These are phyloP conservation scores for Pleodorina starrii DNA, from an alignment of 139 green algal genomes.

Conservation along the genomic window DNA sequence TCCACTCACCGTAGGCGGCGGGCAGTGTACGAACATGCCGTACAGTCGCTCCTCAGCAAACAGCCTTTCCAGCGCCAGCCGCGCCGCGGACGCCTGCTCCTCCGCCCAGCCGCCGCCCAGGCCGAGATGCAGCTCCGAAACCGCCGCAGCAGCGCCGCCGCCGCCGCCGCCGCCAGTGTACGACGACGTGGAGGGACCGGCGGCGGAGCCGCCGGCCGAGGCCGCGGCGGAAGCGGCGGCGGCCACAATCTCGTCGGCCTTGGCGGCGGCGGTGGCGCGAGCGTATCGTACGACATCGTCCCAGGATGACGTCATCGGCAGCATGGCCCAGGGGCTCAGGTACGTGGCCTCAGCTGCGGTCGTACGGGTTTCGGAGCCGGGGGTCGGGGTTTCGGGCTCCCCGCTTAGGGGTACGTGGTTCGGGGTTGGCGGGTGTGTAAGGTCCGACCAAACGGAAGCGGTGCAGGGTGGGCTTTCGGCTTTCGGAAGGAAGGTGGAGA, in stretches of 20 bases:
- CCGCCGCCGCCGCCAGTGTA: neutral
- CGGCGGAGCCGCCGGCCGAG: neutral
- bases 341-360: neutral
- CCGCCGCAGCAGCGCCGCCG: neutral
- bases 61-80: conserved; percentile 22
- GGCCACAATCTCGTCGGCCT: conserved; percentile 2
- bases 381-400: too few relatives aligned
- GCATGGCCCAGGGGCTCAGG: conserved; percentile 8
- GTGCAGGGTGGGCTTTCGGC: too few relatives aligned
- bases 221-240: neutral
- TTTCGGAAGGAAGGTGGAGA: too few relatives aligned
- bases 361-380: too few relatives aligned
- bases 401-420: too few relatives aligned
- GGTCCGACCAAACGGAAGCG: too few relatives aligned
- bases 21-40: conserved; percentile 16
- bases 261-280: neutral
- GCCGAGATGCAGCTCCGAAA: neutral
- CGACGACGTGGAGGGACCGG: neutral
- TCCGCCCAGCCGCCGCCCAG: conserved; percentile 23
- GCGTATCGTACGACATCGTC: conserved; percentile 10
- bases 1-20: conserved; percentile 4
- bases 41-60: conserved; percentile 7
- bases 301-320: neutral
- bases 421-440: too few relatives aligned
- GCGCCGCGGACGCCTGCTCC: conserved; percentile 27